Evolutionary conservation across 306 rosid genomes (phyloP), one percentile per base, ranked within the genome.

Genomic region (Lupinus albus): DNA sequence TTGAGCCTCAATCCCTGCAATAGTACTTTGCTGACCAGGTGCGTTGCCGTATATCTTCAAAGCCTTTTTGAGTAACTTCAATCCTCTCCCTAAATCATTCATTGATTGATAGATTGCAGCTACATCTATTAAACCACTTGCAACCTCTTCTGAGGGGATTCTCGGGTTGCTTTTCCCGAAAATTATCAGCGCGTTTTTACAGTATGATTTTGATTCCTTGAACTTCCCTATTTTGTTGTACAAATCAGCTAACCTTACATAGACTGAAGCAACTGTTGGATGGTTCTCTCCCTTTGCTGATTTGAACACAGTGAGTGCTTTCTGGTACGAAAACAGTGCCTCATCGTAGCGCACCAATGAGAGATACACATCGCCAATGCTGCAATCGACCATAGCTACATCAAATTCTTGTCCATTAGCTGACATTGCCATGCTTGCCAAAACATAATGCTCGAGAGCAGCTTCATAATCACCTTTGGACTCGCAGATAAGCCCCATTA

Each of bases 1-100:
- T 68, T 91, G 95, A 1, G 97, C 92, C 71, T 91, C 95, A 63
- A 91, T 88, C 73, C 97, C 97, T 21, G 97, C 97, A 44, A 68
- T 47, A 17, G 90, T 87, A 67, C 75, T 84, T 66, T 85, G 95
- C 67, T 84, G 95, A 58, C 92, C 91, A 5, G 86, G 89, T 17
- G 85, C 53, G 20, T 73, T 67, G 11, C 84, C 82, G 45, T 78
- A 91, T 15, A 78, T 70, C 64, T 86, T 88, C 85, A 84, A 80
- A 28, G 92, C 95, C 81, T 86, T 91, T 52, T 88, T 88, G 49
- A 88, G 92, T 10, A 91, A 62, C 87, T 85, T 91, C 81, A 88
- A 72, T 8, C 87, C 95, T 14, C 74, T 87, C 57, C 81, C 86
- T 69, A 88, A 52, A 75, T 88, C 97, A 69, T 84, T 84, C 92